Base-by-base conservation (phyloP, 495 filamentous ascomycete species). In the Usnea hakonensis region DNA sequence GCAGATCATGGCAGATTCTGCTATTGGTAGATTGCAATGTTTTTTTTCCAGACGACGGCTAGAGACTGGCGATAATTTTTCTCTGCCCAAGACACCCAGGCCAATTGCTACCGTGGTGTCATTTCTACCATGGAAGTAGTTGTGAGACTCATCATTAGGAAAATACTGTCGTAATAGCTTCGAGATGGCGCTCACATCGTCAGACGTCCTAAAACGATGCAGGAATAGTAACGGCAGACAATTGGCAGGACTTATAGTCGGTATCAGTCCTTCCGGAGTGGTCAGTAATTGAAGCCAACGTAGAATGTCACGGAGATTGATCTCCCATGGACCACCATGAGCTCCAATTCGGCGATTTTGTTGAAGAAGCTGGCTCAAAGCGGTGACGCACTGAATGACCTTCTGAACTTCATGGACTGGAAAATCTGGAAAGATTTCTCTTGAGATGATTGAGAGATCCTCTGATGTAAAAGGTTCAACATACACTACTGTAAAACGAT, bases 401-500 rank as follows among this genome's bases (percentile, higher is more conserved):
- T 78, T 82, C 10, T 78, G 75, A 17, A 88, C 81, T 19, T 83
- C 80, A 5, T 77, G 72, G 1, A 70, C 60, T 8, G 83, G 74
- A 38, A 88, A 80, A 5, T 73, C 73, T 16, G 88, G 87, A 73
- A 90, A 96, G 56, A 87, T 80, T 60, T 86, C 87, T 16, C 79
- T 80, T 38, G 90, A 94, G 62, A 99, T 97, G 23, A 85, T 77
- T 65, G 84, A 80, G 65, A 97, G 71, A 77, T 99, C 95, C 54
- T 88, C 78, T 53, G 89, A 76, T 21, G 80, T 88, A 70, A 97
- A 92, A 33, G 87, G 82, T 68, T 97, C 95, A 63, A 92, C 87
- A 78, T 96, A 97, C 0, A 97, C 95, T 3, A 99, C 92, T 37
- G 92, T 95, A 70, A 99, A 99, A 52, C 95, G 88, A 72, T 99